Base-by-base conservation (phyloP, 129 eudicot species). In the Scalesia atractyloides region DNA sequence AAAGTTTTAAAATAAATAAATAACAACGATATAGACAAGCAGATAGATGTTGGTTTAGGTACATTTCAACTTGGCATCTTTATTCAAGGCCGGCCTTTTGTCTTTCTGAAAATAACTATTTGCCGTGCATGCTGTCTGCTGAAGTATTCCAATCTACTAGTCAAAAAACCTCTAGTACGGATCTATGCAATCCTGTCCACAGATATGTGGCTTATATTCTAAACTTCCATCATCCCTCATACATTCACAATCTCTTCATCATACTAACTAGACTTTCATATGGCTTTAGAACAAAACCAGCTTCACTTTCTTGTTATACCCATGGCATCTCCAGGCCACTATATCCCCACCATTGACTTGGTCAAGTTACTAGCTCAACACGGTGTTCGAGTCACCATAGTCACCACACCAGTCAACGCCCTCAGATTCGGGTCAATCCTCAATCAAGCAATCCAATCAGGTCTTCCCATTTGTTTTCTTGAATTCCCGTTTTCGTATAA, bases 231-330 rank as follows among this genome's bases (percentile, higher is more conserved):
- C 11, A 22, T 74, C 52, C 3, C 12, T 54, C 34, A 66, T 30
- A 1, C 33, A 66, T 15, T 26, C 30, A 24, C 47, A 26, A 46
- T 24, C 24, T 2, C 57, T 37, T 46, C 46, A 41, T 53, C 78
- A 64, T 49, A 63, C 16, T 37, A 53, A 30, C 48, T 16, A 43
- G 41, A 47, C 74, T 30, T 7, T 18, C 12, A 44, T 18, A 76
- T 76, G 80, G 75, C 74, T 68, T 47, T 47, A 46, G 60, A 43
- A 19, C 68, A 66, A 56, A 65, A 77, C 62, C 63, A 77, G 30
- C 92, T 76, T 59, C 84, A 88, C 73, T 75, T 85, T 72, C 70
- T 88, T 59, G 18, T 85, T 66, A 39, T 88, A 75, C 88, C 88
- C 46, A 44, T 85, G 7, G 67, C 76, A 79, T 48, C 82, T 12